phyloP scores from a whole-genome alignment of 768 basidiomycete genomes.

The Naganishia randhawae region DNA sequence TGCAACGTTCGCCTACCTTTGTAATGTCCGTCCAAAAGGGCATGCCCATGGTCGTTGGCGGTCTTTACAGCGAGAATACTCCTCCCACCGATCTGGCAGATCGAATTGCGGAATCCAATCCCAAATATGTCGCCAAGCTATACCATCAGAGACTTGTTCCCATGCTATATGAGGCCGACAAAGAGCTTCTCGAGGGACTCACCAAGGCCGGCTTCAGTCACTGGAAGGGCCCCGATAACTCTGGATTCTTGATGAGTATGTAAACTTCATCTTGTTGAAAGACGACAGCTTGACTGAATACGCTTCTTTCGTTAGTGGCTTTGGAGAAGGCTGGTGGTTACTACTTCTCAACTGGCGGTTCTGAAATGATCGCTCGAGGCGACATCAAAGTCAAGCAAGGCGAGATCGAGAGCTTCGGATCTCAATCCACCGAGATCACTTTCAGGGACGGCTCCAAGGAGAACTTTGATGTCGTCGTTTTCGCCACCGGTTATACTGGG shows the following conservation, averaged over 20 bases:
- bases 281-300: neutral
- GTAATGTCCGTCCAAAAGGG: slow-evolving; percentile 43
- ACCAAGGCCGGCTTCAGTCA: slow-evolving; percentile 36
- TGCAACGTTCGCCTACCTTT: slow-evolving; percentile 42
- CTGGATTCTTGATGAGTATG: slow-evolving; percentile 51
- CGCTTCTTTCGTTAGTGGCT: slow-evolving; percentile 30
- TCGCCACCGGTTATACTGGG: slow-evolving; percentile 58
- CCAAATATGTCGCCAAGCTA: slow-evolving; percentile 50
- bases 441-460: slow-evolving; percentile 50
- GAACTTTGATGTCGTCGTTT: slow-evolving; percentile 59
- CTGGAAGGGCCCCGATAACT: slow-evolving; percentile 36
- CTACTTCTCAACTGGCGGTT: slow-evolving; percentile 54
- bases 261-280: slow-evolving; percentile 30
- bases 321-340: slow-evolving; percentile 44
- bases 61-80: slow-evolving; percentile 55
- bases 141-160: slow-evolving; percentile 52
- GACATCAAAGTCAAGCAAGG: slow-evolving; percentile 70
- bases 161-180: slow-evolving; percentile 59
- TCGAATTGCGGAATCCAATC: slow-evolving; percentile 56
- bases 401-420: slow-evolving; percentile 54
- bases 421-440: slow-evolving; percentile 29
- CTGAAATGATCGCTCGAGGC: slow-evolving; percentile 63
- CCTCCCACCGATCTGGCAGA: slow-evolving; percentile 59
- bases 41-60: slow-evolving; percentile 35
- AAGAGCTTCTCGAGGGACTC: slow-evolving; percentile 44